phyloP scores from a whole-genome alignment of 768 basidiomycete species.

The Candolleomyces efflorescens region DNA sequence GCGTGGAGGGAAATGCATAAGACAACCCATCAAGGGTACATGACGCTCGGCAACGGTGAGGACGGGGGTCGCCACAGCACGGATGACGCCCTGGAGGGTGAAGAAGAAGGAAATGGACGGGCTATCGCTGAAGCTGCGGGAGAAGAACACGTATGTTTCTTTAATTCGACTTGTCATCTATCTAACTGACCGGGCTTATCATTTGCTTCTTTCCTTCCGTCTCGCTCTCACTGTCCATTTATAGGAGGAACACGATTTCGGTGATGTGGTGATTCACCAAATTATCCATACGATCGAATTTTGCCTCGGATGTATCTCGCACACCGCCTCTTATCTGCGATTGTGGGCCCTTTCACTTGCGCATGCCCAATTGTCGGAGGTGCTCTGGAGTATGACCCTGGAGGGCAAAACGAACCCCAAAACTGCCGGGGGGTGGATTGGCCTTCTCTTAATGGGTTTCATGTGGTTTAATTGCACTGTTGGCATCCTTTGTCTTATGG shows the following conservation, averaged over 20 bases:
- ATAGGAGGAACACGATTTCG: slow-evolving; percentile 84
- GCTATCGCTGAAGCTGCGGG: slow-evolving; percentile 74
- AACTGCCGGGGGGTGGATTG: slow-evolving; percentile 59
- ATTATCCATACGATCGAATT: slow-evolving; percentile 99
- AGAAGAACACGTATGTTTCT: slow-evolving; percentile 66
- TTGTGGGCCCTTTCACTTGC: slow-evolving; percentile 98
- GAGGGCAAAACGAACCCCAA: slow-evolving; percentile 54
- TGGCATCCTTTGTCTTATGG: slow-evolving; percentile 86
- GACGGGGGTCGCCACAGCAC: slow-evolving; percentile 45
- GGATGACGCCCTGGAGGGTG: slow-evolving; percentile 65
- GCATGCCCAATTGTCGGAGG: slow-evolving; percentile 95
- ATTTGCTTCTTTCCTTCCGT: background rate
- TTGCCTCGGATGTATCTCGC: slow-evolving; percentile 97
- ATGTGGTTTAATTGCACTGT: slow-evolving; percentile 84
- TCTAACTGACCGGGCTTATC: background rate
- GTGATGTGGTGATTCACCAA: slow-evolving; percentile 95
- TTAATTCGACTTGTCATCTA: slow-evolving; percentile 13
- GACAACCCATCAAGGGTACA: slow-evolving; percentile 81
- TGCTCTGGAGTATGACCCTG: slow-evolving; percentile 88
- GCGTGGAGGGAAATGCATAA: slow-evolving; percentile 86
- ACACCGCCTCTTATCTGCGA: slow-evolving; percentile 90
- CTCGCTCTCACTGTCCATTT: background rate
- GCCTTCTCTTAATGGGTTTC: slow-evolving; percentile 42
- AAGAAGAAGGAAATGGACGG: slow-evolving; percentile 77
- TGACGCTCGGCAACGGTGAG: slow-evolving; percentile 52